Percentiles rank a stretch among this genome's conserved stretches.
Conservation (phyloP, 2,329 filamentous ascomycete species). For the Thelonectria rubi region DNA sequence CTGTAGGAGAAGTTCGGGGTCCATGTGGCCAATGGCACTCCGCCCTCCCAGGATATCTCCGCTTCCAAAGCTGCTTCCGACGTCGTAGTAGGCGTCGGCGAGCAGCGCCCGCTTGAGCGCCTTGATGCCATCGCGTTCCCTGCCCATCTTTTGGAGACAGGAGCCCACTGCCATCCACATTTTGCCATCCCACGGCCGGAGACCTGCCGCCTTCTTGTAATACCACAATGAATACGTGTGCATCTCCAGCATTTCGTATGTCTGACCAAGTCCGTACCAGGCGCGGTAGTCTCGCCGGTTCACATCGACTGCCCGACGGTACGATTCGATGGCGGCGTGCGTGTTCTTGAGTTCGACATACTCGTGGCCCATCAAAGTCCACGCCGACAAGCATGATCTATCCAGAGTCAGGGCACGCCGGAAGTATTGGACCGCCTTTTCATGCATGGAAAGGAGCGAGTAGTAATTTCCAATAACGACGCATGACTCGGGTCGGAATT, state of each 20-base stretch:
- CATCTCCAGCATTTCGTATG: constrained; percentile 98
- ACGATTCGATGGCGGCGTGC: constrained; percentile 96
- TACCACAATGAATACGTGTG: constrained; percentile 97
- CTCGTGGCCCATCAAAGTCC: constrained; percentile 99
- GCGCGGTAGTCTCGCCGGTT: constrained; percentile 96
- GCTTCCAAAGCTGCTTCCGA: constrained; percentile 63
- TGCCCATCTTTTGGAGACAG: constrained; percentile 89
- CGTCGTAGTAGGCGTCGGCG: constrained; percentile 86
- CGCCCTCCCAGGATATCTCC: constrained; percentile 58
- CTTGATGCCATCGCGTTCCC: constrained; percentile 90
- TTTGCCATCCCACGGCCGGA: constrained; percentile 96
- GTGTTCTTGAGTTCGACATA: constrained; percentile 99
- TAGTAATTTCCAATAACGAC: constrained; percentile 99
- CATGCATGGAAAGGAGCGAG: constrained; percentile 90
- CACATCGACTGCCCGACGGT: constrained; percentile 92
- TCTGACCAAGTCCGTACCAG: constrained; percentile 97
- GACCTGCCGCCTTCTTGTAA: constrained; percentile 91
- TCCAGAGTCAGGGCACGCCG: constrained; percentile 90
- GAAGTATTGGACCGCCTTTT: constrained; percentile 98
- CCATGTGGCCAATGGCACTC: constrained; percentile 70
- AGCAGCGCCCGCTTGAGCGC: constrained; percentile 91
- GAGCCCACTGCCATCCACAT: constrained; percentile 98
- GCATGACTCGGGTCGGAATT: constrained; percentile 95
- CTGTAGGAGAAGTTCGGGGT: constrained; percentile 89
- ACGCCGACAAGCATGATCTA: constrained; percentile 89